A percentile compares a stretch with the other conserved stretches of the same genome.
Evolutionary conservation across 1,284 basidiomycete genomes (phyloP).

Genomic region (Trametes sp.): DNA sequence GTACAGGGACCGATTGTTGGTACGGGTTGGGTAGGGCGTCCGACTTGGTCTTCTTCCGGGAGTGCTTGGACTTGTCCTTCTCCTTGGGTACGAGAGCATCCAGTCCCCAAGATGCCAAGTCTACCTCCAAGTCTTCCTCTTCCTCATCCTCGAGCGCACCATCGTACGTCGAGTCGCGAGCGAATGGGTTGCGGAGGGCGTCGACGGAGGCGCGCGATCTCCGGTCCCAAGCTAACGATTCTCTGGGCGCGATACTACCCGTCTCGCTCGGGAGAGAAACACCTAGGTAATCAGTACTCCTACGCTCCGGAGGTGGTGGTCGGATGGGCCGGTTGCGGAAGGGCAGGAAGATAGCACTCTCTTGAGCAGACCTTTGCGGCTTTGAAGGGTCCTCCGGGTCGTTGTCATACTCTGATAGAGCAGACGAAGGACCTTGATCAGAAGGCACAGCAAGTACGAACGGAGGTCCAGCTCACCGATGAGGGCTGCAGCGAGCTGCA

Average conservation of each 20-base stretch:
- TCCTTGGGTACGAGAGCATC: slow-evolving; percentile 75
- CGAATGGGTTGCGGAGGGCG: slow-evolving; percentile 75
- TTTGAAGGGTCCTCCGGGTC: slow-evolving; percentile 69
- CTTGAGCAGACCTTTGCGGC: slow-evolving; percentile 71
- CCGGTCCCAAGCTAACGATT: slow-evolving; percentile 56
- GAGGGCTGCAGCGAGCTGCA: slow-evolving; percentile 81
- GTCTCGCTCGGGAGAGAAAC: slow-evolving; percentile 69
- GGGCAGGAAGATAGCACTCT: slow-evolving; percentile 83
- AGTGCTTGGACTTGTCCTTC: slow-evolving; percentile 45
- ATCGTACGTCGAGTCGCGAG: slow-evolving; percentile 64
- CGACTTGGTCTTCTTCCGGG: slow-evolving; percentile 55
- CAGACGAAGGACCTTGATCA: background rate
- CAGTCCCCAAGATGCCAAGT: slow-evolving; percentile 83
- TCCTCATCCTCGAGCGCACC: slow-evolving; percentile 52
- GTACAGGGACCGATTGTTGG: slow-evolving; percentile 39
- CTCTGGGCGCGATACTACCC: slow-evolving; percentile 52
- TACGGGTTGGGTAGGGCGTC: slow-evolving; percentile 57
- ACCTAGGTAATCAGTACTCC: slow-evolving; percentile 70
- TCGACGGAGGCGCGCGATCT: slow-evolving; percentile 62
- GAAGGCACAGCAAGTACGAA: background rate
- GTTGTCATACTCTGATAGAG: slow-evolving; percentile 78
- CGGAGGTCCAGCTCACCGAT: slow-evolving; percentile 57
- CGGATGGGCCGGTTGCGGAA: slow-evolving; percentile 57
- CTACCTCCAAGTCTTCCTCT: slow-evolving; percentile 69
- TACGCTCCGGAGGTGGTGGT: slow-evolving; percentile 49